A percentile compares a stretch with the other conserved stretches of the same genome.
Conservation (phyloP, 139 green algal species). For the Gonium pectorale region DNA sequence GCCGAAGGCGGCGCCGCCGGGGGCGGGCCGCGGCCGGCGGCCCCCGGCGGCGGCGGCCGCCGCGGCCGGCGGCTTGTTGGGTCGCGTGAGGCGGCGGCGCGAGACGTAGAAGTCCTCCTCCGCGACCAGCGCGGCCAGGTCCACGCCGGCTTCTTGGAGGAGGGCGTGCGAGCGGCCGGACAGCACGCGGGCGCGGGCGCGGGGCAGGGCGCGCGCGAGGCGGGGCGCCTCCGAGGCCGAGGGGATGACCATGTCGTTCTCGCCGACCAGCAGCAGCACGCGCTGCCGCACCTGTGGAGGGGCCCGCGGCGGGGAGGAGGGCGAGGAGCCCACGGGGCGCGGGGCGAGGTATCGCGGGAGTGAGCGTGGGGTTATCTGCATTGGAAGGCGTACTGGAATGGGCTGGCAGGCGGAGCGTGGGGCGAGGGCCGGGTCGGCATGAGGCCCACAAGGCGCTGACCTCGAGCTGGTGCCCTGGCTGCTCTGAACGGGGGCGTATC, state of each 20-base stretch:
- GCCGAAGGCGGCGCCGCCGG: conserved; percentile 69
- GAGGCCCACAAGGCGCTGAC: too few species aligned
- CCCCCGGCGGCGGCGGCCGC: neutral
- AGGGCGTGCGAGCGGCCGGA: conserved; percentile 77
- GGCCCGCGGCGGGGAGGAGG: neutral
- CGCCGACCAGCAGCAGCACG: conserved; percentile 71
- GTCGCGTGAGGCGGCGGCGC: conserved; percentile 17
- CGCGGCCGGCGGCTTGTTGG: neutral
- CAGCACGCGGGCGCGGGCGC: conserved; percentile 54
- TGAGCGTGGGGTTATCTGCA: too few species aligned
- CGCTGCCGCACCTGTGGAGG: conserved; percentile 70
- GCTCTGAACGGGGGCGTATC: too few species aligned
- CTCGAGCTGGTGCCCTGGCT: too few species aligned
- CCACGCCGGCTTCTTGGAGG: conserved; percentile 84
- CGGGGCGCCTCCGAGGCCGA: conserved; percentile 66
- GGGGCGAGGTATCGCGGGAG: too few species aligned
- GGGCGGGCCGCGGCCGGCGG: neutral
- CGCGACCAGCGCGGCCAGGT: conserved; percentile 75
- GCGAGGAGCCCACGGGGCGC: too few species aligned
- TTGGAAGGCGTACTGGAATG: too few species aligned
- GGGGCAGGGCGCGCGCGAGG: conserved; percentile 64
- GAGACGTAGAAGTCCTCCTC: conserved; percentile 84
- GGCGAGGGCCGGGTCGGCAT: too few species aligned
- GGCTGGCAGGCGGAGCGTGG: too few species aligned
- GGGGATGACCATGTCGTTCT: conserved; percentile 71